phyloP scores from a whole-genome alignment of 106 monocot species.

The Dioscorea zingiberensis region DNA sequence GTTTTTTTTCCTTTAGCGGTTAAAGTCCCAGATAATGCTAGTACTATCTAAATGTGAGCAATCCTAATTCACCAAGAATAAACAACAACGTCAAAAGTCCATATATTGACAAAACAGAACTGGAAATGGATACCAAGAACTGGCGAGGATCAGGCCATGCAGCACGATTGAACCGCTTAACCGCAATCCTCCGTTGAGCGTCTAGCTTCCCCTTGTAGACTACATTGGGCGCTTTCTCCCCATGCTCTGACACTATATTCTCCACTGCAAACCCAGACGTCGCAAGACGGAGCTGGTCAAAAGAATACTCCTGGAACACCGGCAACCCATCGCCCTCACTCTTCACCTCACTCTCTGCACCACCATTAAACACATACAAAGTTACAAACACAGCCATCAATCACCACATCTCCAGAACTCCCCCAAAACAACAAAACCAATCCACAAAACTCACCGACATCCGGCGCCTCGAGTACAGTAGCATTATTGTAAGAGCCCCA shows the following conservation, averaged over 20 bases:
- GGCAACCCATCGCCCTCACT: conserved; percentile 48
- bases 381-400: conserved; percentile 7
- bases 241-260: conserved; percentile 94
- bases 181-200: conserved; percentile 70
- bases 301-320: conserved; percentile 72
- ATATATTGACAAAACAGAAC: too few species aligned
- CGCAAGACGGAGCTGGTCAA: conserved; percentile 84
- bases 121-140: conserved; percentile 60
- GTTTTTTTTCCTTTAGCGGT: too few species aligned
- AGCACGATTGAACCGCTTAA: conserved; percentile 82
- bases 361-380: conserved; percentile 12
- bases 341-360: conserved; percentile 48
- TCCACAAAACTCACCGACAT: conserved; percentile 25
- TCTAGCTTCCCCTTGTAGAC: conserved; percentile 94
- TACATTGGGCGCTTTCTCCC: conserved; percentile 92
- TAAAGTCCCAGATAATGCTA: too few species aligned
- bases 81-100: too few species aligned
- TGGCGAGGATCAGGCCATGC: conserved; percentile 96
- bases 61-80: too few species aligned
- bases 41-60: too few species aligned
- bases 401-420: not conserved
- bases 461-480: conserved; percentile 44
- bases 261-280: conserved; percentile 76
- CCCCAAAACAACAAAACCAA: not conserved
- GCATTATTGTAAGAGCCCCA: conserved; percentile 42